Evolutionary conservation across 2,329 filamentous ascomycete species (phyloP).

Genomic region (Pseudocercospora fuligena): DNA sequence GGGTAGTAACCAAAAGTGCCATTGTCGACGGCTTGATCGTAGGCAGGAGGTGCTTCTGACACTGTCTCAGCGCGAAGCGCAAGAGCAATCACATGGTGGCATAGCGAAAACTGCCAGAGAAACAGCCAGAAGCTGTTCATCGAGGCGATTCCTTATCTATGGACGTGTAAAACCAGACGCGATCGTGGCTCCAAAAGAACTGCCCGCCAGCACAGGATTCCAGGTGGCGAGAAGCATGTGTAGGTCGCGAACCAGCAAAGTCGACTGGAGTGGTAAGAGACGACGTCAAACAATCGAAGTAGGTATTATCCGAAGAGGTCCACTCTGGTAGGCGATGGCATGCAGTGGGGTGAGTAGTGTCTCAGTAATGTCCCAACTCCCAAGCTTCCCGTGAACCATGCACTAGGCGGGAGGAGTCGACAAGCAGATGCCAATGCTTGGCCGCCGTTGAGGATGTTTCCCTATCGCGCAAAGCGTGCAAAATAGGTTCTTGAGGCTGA

Average conservation of each 20-base stretch:
- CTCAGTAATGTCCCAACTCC: neutral
- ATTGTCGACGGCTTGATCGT: constrained; percentile 35
- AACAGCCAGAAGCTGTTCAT: constrained; percentile 31
- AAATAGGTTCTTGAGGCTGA: neutral
- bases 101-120: constrained; percentile 33
- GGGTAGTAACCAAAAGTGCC: constrained; percentile 39
- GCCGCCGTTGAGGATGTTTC: neutral
- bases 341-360: constrained; percentile 1
- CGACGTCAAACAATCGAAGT: neutral
- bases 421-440: neutral
- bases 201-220: neutral
- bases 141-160: constrained; percentile 17
- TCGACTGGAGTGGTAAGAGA: neutral
- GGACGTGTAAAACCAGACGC: neutral
- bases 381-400: constrained; percentile 1
- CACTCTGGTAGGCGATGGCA: neutral
- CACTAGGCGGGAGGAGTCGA: neutral
- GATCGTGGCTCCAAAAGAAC: neutral
- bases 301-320: neutral
- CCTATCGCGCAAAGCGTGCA: neutral
- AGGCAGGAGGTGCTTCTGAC: constrained; percentile 21
- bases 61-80: neutral
- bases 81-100: constrained; percentile 23
- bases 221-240: constrained; percentile 4
- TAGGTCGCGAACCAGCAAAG: neutral